Evolutionary conservation across 805 yeast genomes (phyloP).

Genomic region (Wickerhamomyces chaumierensis): DNA sequence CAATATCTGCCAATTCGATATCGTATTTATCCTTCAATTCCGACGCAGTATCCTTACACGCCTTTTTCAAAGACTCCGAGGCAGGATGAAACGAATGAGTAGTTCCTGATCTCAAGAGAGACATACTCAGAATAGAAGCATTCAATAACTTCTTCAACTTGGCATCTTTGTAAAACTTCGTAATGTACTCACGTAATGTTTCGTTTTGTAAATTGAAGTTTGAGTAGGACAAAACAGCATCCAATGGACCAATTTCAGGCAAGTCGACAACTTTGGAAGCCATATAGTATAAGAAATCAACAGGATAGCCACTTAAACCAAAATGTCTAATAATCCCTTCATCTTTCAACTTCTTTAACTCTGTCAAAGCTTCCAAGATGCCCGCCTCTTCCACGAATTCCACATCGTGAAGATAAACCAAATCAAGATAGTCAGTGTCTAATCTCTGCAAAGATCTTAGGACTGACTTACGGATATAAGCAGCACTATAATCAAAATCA

Average conservation of each 20-base stretch:
- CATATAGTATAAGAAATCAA: conserved; percentile 48
- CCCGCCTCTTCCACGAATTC: conserved; percentile 58
- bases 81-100: conserved; percentile 82
- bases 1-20: conserved; percentile 69
- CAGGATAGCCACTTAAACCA: conserved; percentile 85
- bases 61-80: conserved; percentile 36
- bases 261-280: conserved; percentile 27
- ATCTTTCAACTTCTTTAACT: conserved; percentile 45
- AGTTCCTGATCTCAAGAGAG: conserved; percentile 55
- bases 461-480: conserved; percentile 50
- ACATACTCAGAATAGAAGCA: conserved; percentile 86
- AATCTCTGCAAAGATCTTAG: conserved; percentile 57
- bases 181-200: conserved; percentile 32
- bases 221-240: conserved; percentile 67
- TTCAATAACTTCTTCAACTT: conserved; percentile 52
- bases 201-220: conserved; percentile 78
- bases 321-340: conserved; percentile 53
- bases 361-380: conserved; percentile 51
- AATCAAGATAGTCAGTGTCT: conserved; percentile 58
- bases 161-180: conserved; percentile 38
- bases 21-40: conserved; percentile 26
- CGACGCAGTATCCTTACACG: conserved; percentile 25
- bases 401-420: conserved; percentile 81
- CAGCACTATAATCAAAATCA: conserved; percentile 65
- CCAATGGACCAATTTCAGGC: conserved; percentile 49